A percentile compares a stretch with the other conserved stretches of the same genome.
phyloP scores from a whole-genome alignment of 2,329 filamentous ascomycete genomes.

The Acephala macrosclerotiorum region DNA sequence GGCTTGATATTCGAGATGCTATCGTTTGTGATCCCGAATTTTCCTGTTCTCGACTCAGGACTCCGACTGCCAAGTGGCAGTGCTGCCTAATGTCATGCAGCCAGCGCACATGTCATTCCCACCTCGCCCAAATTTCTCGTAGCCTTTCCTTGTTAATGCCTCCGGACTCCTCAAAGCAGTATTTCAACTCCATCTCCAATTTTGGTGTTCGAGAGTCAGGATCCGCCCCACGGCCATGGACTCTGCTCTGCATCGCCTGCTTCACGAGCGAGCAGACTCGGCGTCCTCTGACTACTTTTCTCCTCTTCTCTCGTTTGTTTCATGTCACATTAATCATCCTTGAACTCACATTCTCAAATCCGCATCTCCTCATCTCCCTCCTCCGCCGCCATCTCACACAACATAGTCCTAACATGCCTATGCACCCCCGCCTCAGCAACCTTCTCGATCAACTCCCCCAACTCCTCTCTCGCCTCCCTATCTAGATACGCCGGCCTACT shows the following conservation, averaged over 20 bases:
- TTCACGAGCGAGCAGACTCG: no score
- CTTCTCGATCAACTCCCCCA: conserved; percentile 21
- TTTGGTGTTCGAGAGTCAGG: background rate
- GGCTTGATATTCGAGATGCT: no score
- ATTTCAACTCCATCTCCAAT: no score
- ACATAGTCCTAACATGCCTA: conserved; percentile 24
- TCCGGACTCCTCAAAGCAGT: no score
- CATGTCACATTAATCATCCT: background rate
- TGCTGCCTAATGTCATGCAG: no score
- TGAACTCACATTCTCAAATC: background rate
- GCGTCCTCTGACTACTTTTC: no score
- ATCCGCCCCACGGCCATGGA: background rate
- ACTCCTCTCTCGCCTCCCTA: conserved; percentile 15
- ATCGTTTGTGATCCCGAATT: no score
- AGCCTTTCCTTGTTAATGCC: no score
- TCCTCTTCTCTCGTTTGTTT: background rate
- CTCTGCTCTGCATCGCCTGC: background rate
- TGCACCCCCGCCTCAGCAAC: conserved; percentile 21
- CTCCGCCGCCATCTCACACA: conserved; percentile 21
- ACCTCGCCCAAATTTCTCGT: no score
- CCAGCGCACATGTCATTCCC: no score
- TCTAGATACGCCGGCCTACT: conserved; percentile 7
- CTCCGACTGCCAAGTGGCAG: no score
- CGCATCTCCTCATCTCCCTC: conserved; percentile 21
- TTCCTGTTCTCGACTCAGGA: no score